Percentiles rank a stretch among this genome's conserved stretches.
These are phyloP conservation scores for Lepiota venenata DNA, from an alignment of 768 basidiomycete genomes.

Conservation along the genomic window DNA sequence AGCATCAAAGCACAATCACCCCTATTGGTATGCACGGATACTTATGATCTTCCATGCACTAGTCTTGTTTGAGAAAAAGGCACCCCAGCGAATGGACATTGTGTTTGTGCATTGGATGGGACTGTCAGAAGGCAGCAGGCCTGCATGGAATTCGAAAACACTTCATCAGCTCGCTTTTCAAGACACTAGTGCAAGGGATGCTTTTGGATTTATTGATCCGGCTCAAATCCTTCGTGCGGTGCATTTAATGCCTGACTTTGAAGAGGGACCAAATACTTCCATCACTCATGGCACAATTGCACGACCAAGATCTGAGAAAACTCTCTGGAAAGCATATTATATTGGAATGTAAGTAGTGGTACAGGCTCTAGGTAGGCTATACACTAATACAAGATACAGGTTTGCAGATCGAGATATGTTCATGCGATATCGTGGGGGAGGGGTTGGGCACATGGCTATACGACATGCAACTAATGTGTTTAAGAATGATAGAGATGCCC, in stretches of 20 bases:
- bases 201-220: slow-evolving; percentile 34
- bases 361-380: too few species aligned
- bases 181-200: slow-evolving; percentile 11
- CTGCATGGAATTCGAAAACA: slow-evolving; percentile 22
- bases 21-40: slow-evolving; percentile 14
- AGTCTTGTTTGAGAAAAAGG: slow-evolving; percentile 4
- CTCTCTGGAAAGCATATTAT: too few species aligned
- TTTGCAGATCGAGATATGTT: too few species aligned
- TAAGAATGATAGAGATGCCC: too few species aligned
- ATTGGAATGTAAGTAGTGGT: too few species aligned
- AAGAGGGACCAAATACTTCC: too few species aligned
- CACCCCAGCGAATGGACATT: slow-evolving; percentile 28
- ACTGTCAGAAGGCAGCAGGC: slow-evolving; percentile 23
- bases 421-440: too few species aligned
- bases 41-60: slow-evolving; percentile 25
- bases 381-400: too few species aligned
- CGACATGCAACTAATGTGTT: too few species aligned
- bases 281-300: too few species aligned
- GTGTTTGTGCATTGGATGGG: slow-evolving; percentile 32
- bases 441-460: too few species aligned
- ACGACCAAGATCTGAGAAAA: too few species aligned
- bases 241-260: slow-evolving; percentile 31
- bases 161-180: slow-evolving; percentile 37
- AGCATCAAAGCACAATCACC: neutral
- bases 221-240: slow-evolving; percentile 26